These are phyloP conservation scores for Phytophthora uliginosa DNA, from an alignment of 352 stramenopile species.

Conservation along the genomic window DNA sequence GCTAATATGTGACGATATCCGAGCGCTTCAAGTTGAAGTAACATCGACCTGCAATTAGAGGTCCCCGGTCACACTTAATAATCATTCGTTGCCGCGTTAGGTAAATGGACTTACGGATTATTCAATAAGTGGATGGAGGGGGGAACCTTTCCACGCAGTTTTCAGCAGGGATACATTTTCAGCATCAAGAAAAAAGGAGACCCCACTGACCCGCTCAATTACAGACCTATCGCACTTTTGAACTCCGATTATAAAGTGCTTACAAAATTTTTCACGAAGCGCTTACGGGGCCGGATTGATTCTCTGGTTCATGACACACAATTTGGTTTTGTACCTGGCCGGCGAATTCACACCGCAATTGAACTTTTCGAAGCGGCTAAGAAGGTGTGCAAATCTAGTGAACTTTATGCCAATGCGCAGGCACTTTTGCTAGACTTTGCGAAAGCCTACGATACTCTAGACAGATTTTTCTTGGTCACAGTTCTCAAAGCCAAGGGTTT, in stretches of 20 bases:
- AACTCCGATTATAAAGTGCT: background rate
- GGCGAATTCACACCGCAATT: slow-evolving; percentile 6
- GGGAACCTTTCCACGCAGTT: background rate
- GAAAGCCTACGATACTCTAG: slow-evolving; percentile 1
- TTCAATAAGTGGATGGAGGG: background rate
- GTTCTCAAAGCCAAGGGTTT: slow-evolving; percentile 1
- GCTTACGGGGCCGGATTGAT: background rate
- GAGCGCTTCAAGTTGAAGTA: too few species aligned
- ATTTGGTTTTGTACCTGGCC: background rate
- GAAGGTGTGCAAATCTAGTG: background rate
- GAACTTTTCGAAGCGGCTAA: slow-evolving; percentile 1
- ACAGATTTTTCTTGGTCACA: background rate
- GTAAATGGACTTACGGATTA: too few species aligned
- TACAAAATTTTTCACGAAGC: background rate
- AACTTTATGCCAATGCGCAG: background rate
- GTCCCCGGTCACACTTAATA: too few species aligned
- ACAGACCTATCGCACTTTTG: slow-evolving; percentile 3
- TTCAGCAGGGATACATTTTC: slow-evolving; percentile 5
- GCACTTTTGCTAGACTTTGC: slow-evolving; percentile 9
- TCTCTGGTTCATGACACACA: background rate
- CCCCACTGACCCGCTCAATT: background rate
- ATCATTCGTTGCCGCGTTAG: too few species aligned
- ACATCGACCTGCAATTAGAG: too few species aligned
- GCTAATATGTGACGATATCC: too few species aligned
- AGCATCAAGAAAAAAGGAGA: slow-evolving; percentile 10